Conservation (phyloP, 495 filamentous ascomycete species). For the Podospora comata region DNA sequence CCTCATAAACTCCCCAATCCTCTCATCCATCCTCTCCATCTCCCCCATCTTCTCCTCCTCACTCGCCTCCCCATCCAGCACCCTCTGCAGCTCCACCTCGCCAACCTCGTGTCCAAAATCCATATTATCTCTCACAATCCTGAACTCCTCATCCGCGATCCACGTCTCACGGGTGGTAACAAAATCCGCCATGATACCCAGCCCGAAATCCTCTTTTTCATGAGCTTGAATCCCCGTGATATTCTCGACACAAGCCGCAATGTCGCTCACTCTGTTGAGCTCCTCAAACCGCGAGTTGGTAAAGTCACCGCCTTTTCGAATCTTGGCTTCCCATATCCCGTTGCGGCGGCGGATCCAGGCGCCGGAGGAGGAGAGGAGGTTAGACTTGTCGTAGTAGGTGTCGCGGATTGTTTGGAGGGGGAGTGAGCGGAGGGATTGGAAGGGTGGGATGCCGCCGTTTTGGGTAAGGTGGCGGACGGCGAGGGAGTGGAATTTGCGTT, state of each 20-base stretch:
- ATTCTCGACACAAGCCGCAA: slow-evolving; percentile 10
- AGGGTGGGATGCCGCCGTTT: slow-evolving; percentile 24
- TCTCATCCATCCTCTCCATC: slow-evolving; percentile 34
- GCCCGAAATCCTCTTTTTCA: slow-evolving; percentile 23
- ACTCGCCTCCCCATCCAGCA: slow-evolving; percentile 5
- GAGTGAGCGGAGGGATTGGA: slow-evolving; percentile 23
- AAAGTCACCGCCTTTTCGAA: slow-evolving; percentile 17
- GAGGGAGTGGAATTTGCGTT: slow-evolving; percentile 36
- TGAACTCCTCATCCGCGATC: slow-evolving; percentile 37
- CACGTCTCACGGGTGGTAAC: slow-evolving; percentile 33
- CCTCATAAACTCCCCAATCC: slow-evolving; percentile 38
- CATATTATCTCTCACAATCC: slow-evolving; percentile 34
- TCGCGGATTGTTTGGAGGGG: slow-evolving; percentile 30
- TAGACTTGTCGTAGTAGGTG: slow-evolving; percentile 34
- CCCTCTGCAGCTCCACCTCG: slow-evolving; percentile 36
- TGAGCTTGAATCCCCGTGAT: neutral
- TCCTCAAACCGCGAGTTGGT: slow-evolving; percentile 34
- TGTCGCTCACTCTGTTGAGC: slow-evolving; percentile 15
- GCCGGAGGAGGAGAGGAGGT: slow-evolving; percentile 27
- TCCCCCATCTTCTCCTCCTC: slow-evolving; percentile 24
- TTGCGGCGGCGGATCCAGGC: slow-evolving; percentile 35
- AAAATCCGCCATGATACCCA: slow-evolving; percentile 31
- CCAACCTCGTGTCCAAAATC: slow-evolving; percentile 42
- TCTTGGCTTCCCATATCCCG: slow-evolving; percentile 34
- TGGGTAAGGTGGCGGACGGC: slow-evolving; percentile 13